These are phyloP conservation scores for Parastagonospora avenae DNA, from an alignment of 2,329 filamentous ascomycete genomes.

Conservation along the genomic window DNA sequence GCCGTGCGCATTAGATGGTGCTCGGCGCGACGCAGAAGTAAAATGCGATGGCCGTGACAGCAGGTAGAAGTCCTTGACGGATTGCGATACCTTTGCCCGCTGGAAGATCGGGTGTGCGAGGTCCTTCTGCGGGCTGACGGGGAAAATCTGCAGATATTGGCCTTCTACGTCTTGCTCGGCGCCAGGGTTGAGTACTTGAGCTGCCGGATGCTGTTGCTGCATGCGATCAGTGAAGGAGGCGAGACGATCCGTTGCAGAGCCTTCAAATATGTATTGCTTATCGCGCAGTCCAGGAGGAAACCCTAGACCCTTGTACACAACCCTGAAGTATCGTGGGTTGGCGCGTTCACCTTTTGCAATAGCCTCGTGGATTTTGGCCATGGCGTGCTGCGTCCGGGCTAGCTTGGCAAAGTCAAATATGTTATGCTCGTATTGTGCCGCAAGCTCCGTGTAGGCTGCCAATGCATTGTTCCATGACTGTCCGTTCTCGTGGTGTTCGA, in stretches of 20 bases:
- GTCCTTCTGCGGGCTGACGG: constrained; percentile 82
- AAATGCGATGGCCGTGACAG: constrained; percentile 79
- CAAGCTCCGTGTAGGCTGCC: constrained; percentile 86
- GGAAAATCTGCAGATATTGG: constrained; percentile 83
- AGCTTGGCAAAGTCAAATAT: constrained; percentile 91
- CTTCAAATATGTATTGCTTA: constrained; percentile 93
- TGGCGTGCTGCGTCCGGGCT: constrained; percentile 84
- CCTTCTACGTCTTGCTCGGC: constrained; percentile 83
- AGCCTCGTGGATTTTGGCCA: constrained; percentile 88
- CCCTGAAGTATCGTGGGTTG: constrained; percentile 87
- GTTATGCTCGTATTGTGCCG: constrained; percentile 87
- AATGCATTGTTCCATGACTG: constrained; percentile 90
- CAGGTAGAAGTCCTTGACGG: constrained; percentile 85
- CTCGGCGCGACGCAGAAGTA: constrained; percentile 74
- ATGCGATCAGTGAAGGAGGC: constrained; percentile 87
- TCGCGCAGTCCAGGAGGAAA: constrained; percentile 82
- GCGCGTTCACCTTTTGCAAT: constrained; percentile 81
- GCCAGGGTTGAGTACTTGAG: constrained; percentile 75
- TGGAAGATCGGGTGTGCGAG: constrained; percentile 84
- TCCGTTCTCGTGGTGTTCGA: constrained; percentile 93
- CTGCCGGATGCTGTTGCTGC: constrained; percentile 86
- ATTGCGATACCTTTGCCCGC: constrained; percentile 79
- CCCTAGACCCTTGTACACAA: constrained; percentile 85
- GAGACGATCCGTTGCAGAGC: constrained; percentile 74
- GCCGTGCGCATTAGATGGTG: constrained; percentile 68